Evolutionary conservation across 345 rosid genomes (phyloP), one percentile per base, ranked within the genome.

Genomic region (thale cress (Arabidopsis thaliana)): DNA sequence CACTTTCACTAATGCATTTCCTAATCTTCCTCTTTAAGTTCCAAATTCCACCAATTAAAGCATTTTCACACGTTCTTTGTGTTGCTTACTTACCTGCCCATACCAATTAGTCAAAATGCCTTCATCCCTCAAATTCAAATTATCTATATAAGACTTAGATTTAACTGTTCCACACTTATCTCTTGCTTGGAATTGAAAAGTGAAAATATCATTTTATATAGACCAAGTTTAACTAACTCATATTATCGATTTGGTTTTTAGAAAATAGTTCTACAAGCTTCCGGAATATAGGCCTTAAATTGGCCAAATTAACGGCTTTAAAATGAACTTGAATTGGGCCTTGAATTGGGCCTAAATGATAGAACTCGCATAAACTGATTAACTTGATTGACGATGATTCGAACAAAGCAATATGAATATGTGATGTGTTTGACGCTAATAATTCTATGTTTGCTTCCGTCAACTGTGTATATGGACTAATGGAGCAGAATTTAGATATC

Each of bases 1-100:
- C 20, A 25, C 25, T 38, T 37, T 22, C 40, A 36, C 44, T 33
- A 4, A 40, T 52, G 4, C 4, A 22, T 4, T 67, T 51, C 50
- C 2, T 61, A 72, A 40, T 72, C 33, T 38, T 49, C 22, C 22
- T 44, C n/a, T 28, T 1, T 12, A 24, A 30, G n/a, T 38, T 38
- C 13, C 42, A 11, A 61, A 38, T 72, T 11, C 13, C 8, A 50
- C 30, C 11, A 61, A 60, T 8, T 49, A 72, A 20, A 23, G n/a
- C 74, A 8, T n/a, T 67, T 63, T 67, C 34, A 67, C 44, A 59
- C 55, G 44, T 67, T 42, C 62, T 68, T 67, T 41, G 38, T 76
- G 51, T 56, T 66, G 7, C 50, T 50, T 32, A 40, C 42, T 59
- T 50, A 14, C 22, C 1, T 51, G 2, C 38, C 30, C 24, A 23